Evolutionary conservation across 768 basidiomycete species (phyloP).

Genomic region (Tricholoma terreum): DNA sequence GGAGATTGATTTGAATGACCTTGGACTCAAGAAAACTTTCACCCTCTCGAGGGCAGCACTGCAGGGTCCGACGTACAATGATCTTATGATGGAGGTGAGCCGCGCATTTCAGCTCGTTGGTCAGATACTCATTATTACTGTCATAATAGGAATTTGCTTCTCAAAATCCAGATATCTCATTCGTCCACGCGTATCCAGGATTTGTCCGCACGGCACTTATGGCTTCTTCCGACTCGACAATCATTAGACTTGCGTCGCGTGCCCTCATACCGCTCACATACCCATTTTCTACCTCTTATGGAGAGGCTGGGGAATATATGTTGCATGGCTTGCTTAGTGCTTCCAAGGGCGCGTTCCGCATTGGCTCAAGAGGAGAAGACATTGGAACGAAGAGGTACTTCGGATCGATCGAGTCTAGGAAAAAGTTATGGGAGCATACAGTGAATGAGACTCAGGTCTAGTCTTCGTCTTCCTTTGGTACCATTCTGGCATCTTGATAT

Average conservation of each 20-base stretch:
- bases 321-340: conserved; percentile 26
- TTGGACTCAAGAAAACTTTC: conserved; percentile 49
- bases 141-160: conserved; percentile 34
- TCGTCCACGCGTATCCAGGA: conserved; percentile 44
- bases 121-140: too few species aligned
- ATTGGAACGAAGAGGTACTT: conserved; percentile 7
- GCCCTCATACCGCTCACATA: conserved; percentile 19
- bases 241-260: conserved; percentile 8
- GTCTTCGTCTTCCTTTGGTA: background rate
- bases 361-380: conserved; percentile 6
- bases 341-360: conserved; percentile 18
- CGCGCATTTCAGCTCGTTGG: conserved; percentile 2
- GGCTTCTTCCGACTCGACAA: conserved; percentile 9
- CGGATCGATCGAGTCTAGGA: conserved; percentile 15
- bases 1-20: conserved; percentile 43
- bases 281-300: conserved; percentile 17
- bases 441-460: conserved; percentile 7
- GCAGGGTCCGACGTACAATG: conserved; percentile 44
- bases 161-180: conserved; percentile 38
- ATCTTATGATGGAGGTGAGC: conserved; percentile 50
- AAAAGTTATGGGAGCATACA: conserved; percentile 20
- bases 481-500: too few species aligned
- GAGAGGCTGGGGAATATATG: conserved; percentile 31
- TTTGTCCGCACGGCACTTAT: conserved; percentile 29
- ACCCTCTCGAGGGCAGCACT: conserved; percentile 30